Conservation (phyloP, 495 filamentous ascomycete species). For the Trypethelium eluteriae region DNA sequence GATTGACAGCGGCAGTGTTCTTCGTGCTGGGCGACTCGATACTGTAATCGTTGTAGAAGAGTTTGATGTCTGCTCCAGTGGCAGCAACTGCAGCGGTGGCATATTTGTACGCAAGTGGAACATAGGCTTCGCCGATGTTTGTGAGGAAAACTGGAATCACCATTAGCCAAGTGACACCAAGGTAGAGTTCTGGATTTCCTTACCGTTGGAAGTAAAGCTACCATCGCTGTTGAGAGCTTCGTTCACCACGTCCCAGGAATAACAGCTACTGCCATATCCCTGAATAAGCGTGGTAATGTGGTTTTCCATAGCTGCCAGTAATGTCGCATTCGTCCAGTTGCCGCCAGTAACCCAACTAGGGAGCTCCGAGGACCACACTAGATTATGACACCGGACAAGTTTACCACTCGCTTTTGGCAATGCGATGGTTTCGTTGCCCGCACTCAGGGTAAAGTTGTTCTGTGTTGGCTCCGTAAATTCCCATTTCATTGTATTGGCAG, state of each 20-base stretch:
- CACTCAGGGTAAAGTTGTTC: conserved; percentile 28
- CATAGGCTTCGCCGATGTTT: conserved; percentile 26
- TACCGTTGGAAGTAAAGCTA: conserved; percentile 24
- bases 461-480: conserved; percentile 38
- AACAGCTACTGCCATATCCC: conserved; percentile 24
- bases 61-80: conserved; percentile 39
- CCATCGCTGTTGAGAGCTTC: conserved; percentile 30
- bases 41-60: conserved; percentile 63
- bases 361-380: conserved; percentile 31
- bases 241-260: conserved; percentile 33
- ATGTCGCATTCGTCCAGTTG: conserved; percentile 24
- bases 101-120: conserved; percentile 35
- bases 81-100: conserved; percentile 46
- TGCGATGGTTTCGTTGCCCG: conserved; percentile 22
- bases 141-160: conserved; percentile 22
- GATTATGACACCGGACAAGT: conserved; percentile 30
- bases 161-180: conserved; percentile 25
- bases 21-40: conserved; percentile 49
- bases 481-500: conserved; percentile 46
- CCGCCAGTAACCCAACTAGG: conserved; percentile 27
- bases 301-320: conserved; percentile 26
- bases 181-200: conserved; percentile 23
- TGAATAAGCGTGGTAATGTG: conserved; percentile 28
- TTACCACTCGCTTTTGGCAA: conserved; percentile 20
- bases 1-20: conserved; percentile 39